Evolutionary conservation across 495 filamentous ascomycete species (phyloP).

Genomic region (Cairneyella variabilis): DNA sequence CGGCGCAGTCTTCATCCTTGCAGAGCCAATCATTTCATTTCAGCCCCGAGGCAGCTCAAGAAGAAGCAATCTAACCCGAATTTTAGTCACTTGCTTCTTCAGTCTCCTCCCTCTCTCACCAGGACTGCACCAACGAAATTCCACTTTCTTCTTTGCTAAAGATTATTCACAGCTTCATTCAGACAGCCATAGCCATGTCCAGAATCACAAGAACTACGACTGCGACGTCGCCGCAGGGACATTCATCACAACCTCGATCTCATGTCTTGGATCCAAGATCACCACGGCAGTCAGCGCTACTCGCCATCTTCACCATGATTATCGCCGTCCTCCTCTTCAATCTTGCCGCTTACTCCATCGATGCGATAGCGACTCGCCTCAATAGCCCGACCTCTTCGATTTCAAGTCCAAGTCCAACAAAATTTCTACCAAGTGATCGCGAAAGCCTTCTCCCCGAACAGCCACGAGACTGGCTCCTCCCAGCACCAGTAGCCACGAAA

Average conservation of each 20-base stretch:
- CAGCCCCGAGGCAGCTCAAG: too few species aligned
- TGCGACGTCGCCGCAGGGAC: neutral
- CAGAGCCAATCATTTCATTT: too few species aligned
- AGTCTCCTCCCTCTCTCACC: too few species aligned
- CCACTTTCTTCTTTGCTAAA: too few species aligned
- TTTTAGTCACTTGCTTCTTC: too few species aligned
- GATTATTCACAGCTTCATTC: too few species aligned
- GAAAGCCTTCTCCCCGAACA: neutral
- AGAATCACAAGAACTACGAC: neutral
- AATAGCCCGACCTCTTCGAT: neutral
- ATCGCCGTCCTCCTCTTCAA: neutral
- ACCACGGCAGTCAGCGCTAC: neutral
- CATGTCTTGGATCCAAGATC: neutral
- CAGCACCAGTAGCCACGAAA: too few species aligned
- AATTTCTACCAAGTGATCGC: neutral
- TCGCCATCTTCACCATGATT: neutral
- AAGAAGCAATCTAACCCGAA: too few species aligned
- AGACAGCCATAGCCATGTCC: too few species aligned
- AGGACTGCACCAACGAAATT: too few species aligned
- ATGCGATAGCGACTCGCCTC: neutral
- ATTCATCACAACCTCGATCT: neutral
- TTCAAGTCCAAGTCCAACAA: neutral
- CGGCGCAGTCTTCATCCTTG: too few species aligned
- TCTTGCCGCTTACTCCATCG: neutral
- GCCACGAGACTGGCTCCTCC: neutral